Evolutionary conservation across 441 rosid genomes (phyloP).

Genomic region (Pelargonium cotyledonis): DNA sequence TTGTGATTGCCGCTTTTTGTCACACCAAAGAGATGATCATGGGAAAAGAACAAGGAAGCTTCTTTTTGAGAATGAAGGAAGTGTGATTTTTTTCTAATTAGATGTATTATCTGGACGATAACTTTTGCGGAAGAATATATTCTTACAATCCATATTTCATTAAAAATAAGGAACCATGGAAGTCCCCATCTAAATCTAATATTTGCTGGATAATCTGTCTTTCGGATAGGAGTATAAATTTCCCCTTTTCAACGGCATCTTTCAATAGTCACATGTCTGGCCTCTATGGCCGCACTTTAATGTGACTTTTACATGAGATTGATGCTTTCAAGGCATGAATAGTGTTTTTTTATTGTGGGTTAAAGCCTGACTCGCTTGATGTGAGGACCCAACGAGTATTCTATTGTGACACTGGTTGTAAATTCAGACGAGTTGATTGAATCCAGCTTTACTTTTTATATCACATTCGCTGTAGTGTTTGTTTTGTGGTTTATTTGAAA

Average conservation of each 20-base stretch:
- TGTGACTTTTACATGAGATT: neutral
- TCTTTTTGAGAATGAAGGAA: no score
- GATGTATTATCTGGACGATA: neutral
- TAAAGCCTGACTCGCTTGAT: neutral
- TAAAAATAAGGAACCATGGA: neutral
- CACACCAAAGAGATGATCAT: no score
- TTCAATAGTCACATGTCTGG: neutral
- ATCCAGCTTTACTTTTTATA: neutral
- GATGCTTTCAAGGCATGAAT: neutral
- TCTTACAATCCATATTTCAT: neutral
- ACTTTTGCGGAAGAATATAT: neutral
- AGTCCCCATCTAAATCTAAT: neutral
- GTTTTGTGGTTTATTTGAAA: constrained; percentile 13
- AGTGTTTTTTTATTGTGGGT: neutral
- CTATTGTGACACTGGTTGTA: neutral
- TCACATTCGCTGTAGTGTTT: neutral
- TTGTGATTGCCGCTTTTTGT: neutral
- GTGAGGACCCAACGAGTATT: neutral
- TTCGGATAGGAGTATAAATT: no score
- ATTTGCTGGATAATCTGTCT: neutral
- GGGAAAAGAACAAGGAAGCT: no score
- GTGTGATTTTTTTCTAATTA: no score
- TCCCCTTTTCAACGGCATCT: no score
- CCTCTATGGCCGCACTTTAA: neutral
- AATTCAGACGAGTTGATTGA: neutral